phyloP scores from a whole-genome alignment of 2,329 filamentous ascomycete species.

The Endoconidiophora laricicola region DNA sequence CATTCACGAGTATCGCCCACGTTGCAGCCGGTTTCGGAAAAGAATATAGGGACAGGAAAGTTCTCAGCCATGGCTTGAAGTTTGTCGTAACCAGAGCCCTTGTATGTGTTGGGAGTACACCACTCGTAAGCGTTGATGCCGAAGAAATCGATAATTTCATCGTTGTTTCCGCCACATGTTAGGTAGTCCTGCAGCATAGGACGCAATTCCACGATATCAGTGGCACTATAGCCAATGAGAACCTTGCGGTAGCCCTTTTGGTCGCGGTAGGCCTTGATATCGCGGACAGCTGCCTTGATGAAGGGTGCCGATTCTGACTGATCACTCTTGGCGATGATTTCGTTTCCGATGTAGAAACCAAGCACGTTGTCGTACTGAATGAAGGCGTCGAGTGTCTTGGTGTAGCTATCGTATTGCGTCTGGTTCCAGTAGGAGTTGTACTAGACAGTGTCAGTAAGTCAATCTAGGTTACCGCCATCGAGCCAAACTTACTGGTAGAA shows the following conservation, averaged over 20 bases:
- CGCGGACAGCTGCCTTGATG: constrained; percentile 64
- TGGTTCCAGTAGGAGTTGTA: constrained; percentile 52
- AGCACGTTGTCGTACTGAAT: constrained; percentile 62
- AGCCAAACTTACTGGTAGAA: constrained; percentile 35
- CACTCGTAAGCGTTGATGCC: constrained; percentile 73
- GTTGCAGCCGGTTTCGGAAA: constrained; percentile 81
- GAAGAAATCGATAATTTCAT: constrained; percentile 67
- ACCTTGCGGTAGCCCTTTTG: constrained; percentile 62
- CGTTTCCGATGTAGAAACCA: constrained; percentile 78
- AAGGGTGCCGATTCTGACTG: constrained; percentile 56
- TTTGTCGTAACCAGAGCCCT: constrained; percentile 49
- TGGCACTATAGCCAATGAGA: constrained; percentile 73
- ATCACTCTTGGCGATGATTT: constrained; percentile 52
- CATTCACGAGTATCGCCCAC: constrained; percentile 41
- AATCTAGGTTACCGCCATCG: neutral
- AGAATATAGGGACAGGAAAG: constrained; percentile 75
- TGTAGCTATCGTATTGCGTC: constrained; percentile 51
- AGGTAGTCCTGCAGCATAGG: constrained; percentile 54
- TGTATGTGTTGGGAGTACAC: constrained; percentile 46
- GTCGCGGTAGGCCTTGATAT: constrained; percentile 69
- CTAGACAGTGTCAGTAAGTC: constrained; percentile 21
- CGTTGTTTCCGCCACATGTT: constrained; percentile 54
- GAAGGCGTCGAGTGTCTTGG: constrained; percentile 61
- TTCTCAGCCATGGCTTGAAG: constrained; percentile 49
- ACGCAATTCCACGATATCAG: constrained; percentile 56